Evolutionary conservation across 2,329 filamentous ascomycete species (phyloP).

Genomic region (Thielaviopsis euricoi): DNA sequence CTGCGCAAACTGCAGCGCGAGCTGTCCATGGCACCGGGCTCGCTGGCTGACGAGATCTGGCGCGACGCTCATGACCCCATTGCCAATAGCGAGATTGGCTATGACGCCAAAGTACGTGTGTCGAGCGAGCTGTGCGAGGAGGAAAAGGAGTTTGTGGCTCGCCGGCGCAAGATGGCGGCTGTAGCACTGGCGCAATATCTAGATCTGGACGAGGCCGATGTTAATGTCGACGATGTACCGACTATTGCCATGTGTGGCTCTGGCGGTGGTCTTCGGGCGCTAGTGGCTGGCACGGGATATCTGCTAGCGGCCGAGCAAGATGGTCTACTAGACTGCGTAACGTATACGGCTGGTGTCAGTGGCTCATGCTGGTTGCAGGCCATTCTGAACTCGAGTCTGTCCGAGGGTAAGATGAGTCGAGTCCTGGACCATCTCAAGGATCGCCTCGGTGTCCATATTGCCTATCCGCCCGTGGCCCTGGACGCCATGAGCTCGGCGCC

Average conservation of each 20-base stretch:
- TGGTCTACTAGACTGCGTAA: constrained; percentile 83
- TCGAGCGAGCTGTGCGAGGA: constrained; percentile 68
- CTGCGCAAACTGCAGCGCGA: constrained; percentile 74
- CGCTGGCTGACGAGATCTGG: constrained; percentile 88
- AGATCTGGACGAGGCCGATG: constrained; percentile 55
- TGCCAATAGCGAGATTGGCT: constrained; percentile 73
- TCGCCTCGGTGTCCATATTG: constrained; percentile 74
- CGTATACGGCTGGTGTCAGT: constrained; percentile 89
- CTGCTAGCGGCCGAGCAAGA: constrained; percentile 70
- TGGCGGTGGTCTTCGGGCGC: constrained; percentile 73
- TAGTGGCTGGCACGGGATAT: constrained; percentile 78
- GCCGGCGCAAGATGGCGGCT: constrained; percentile 50
- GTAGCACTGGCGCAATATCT: constrained; percentile 72
- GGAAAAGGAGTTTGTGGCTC: constrained; percentile 57
- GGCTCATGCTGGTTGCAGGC: constrained; percentile 92
- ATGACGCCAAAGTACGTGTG: constrained; percentile 66
- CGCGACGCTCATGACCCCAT: constrained; percentile 69
- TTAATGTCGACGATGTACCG: constrained; percentile 88
- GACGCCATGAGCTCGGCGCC: constrained; percentile 70
- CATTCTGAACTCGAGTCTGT: constrained; percentile 69
- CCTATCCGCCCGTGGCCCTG: constrained; percentile 75
- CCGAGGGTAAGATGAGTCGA: constrained; percentile 46
- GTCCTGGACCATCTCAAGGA: constrained; percentile 77
- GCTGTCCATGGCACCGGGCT: constrained; percentile 73
- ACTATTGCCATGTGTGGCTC: constrained; percentile 89